These are phyloP conservation scores for Pulveroboletus sp. DNA, from an alignment of 768 basidiomycete species.

Conservation along the genomic window DNA sequence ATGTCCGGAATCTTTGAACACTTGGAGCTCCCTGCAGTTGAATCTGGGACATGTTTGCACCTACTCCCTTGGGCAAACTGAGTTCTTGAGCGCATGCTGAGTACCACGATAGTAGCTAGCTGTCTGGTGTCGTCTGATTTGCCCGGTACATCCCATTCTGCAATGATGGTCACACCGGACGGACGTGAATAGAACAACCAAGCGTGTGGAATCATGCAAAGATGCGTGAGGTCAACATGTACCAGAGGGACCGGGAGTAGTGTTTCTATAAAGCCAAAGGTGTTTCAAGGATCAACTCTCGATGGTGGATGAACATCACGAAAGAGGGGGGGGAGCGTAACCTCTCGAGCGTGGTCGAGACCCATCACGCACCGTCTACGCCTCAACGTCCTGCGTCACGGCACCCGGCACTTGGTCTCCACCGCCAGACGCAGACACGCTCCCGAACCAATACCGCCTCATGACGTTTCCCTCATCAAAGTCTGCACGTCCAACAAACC, in stretches of 20 bases:
- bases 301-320: not conserved
- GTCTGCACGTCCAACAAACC: conserved; percentile 49
- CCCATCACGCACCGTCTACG: too few relatives aligned
- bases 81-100: too few relatives aligned
- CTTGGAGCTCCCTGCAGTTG: not conserved
- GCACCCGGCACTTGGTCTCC: not conserved
- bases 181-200: not conserved
- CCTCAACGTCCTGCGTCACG: not conserved
- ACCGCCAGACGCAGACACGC: not conserved
- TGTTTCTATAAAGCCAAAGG: not conserved
- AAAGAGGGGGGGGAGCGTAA: not conserved
- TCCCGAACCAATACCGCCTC: conserved; percentile 66
- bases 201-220: not conserved
- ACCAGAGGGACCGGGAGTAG: too few relatives aligned
- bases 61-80: not conserved
- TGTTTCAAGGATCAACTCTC: not conserved
- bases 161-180: not conserved
- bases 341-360: not conserved
- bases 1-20: not conserved
- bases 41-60: not conserved
- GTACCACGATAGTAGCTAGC: not conserved
- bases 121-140: not conserved
- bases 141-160: not conserved
- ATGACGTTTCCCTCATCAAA: conserved; percentile 79
- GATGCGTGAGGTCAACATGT: not conserved